These are phyloP conservation scores for Colletotrichum sp. DNA, from an alignment of 2,329 filamentous ascomycete genomes.

Conservation along the genomic window DNA sequence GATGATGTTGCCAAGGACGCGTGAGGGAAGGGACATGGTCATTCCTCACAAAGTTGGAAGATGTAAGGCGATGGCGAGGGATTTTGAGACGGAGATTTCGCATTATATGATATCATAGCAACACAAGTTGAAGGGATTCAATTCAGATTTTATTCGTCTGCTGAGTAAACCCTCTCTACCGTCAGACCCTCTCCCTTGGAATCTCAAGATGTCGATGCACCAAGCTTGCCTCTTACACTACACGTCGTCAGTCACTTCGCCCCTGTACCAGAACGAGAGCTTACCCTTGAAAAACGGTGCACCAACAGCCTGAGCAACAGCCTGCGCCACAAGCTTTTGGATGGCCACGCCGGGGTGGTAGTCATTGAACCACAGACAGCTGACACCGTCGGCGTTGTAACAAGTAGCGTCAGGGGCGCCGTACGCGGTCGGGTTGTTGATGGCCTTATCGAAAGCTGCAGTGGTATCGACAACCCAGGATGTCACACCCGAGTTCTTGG, in stretches of 20 bases:
- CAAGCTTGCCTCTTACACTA: background rate
- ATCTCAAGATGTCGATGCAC: fast-evolving
- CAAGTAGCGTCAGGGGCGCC: slow-evolving; percentile 47
- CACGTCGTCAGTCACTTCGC: background rate
- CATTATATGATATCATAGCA: background rate
- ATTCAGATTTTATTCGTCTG: background rate
- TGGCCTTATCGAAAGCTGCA: slow-evolving; percentile 43
- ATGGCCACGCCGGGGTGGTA: slow-evolving; percentile 47
- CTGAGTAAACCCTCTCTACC: fast-evolving
- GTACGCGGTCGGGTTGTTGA: slow-evolving; percentile 44
- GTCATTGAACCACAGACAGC: slow-evolving; percentile 50
- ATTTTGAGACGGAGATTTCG: too few relatives aligned
- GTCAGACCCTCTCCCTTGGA: too few relatives aligned
- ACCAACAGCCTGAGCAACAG: slow-evolving; percentile 32
- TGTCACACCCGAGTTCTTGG: slow-evolving; percentile 34
- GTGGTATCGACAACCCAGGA: slow-evolving; percentile 44
- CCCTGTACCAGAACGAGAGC: fast-evolving
- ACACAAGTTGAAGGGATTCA: background rate
- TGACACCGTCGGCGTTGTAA: slow-evolving; percentile 43
- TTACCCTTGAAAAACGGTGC: slow-evolving; percentile 17
- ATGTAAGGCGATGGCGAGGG: background rate
- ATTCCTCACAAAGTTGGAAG: background rate
- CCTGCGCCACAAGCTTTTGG: slow-evolving; percentile 41
- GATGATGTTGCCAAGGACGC: slow-evolving; percentile 13
- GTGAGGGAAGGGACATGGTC: background rate